Conservation (phyloP, 2,329 filamentous ascomycete genomes). For the Neofusicoccum cordaticola region DNA sequence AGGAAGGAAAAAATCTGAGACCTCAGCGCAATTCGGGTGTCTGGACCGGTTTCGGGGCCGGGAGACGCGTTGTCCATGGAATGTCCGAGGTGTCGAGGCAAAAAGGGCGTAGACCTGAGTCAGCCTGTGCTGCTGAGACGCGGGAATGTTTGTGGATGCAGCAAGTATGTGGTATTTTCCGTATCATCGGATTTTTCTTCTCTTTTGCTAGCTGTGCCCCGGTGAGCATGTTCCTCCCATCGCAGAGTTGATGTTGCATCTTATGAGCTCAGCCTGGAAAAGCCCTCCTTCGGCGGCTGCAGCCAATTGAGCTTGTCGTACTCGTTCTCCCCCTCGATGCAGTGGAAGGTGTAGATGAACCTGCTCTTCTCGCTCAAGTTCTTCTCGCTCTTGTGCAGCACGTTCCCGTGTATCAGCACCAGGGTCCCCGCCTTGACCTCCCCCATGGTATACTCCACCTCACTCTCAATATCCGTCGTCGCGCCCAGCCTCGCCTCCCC, state of each 20-base stretch:
- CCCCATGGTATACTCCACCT: slow-evolving; percentile 67
- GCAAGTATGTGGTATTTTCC: too few species aligned
- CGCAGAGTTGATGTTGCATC: background rate
- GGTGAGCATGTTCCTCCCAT: too few species aligned
- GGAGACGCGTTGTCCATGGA: too few species aligned
- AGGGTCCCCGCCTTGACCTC: slow-evolving; percentile 89
- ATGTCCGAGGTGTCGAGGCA: too few species aligned
- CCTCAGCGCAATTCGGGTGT: too few species aligned
- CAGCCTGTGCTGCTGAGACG: too few species aligned
- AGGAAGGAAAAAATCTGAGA: too few species aligned
- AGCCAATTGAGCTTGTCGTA: slow-evolving; percentile 94
- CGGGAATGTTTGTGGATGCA: too few species aligned
- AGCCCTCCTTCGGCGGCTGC: slow-evolving; percentile 76
- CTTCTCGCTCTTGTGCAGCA: slow-evolving; percentile 93
- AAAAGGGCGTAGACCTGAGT: too few species aligned
- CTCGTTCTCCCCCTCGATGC: slow-evolving; percentile 76
- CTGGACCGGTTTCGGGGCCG: too few species aligned
- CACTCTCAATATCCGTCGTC: slow-evolving; percentile 38
- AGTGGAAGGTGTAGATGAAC: slow-evolving; percentile 96
- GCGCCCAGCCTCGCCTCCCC: background rate
- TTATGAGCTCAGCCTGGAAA: slow-evolving; percentile 59
- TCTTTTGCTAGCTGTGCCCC: too few species aligned
- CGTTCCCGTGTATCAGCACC: slow-evolving; percentile 92
- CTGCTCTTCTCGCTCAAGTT: slow-evolving; percentile 82
- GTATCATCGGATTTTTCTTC: too few species aligned